Evolutionary conservation across 2,329 filamentous ascomycete genomes (phyloP), one percentile per base, ranked within the genome.

Genomic region (Gnomoniopsis sp.): DNA sequence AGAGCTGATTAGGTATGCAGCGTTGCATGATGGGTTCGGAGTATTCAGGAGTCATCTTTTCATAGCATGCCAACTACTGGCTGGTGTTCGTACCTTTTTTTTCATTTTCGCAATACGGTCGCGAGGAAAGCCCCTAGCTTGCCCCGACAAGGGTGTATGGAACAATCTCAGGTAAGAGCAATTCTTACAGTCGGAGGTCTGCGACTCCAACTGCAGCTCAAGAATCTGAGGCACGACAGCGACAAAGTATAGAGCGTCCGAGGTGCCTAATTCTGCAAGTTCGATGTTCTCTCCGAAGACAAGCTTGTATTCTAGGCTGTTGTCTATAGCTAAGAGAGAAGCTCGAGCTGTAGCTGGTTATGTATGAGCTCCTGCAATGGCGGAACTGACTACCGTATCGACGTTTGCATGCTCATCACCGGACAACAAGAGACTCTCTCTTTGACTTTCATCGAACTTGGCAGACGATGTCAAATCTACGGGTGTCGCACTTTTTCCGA

Each of bases 1-100:
- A 63, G 12, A 64, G 49, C 54, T 65, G 56, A 60, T 26, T 43
- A 30, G 56, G 49, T 19, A 48, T 44, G 26, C 36, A 55, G 43
- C n/a, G 58, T 50, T 36, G 54, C 53, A 53, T 62, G 53, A 59
- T 49, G 26, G 38, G 15, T 43, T 43, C 12, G 14, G 38, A 19
- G 38, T 19, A 15, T 43, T 43, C 4, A 19, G 38, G 15, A 17
- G 15, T 43, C 38, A 15, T 3, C 12, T 15, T 19, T 43, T 15
- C 15, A 15, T 17, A 19, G 38, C 14, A 43, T 43, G 38, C 38
- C 38, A 43, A 19, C 38, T 3, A 15, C 38, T 15, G 26, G 26
- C 8, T 30, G 8, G 26, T 30, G 26, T 30, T 30, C n/a, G n/a
- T n/a, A n/a, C n/a, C 26, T 30, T 30, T 4, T 30, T 4, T 4